Base-by-base conservation (phyloP, 306 rosid genomes). In the Quercus mongolica region DNA sequence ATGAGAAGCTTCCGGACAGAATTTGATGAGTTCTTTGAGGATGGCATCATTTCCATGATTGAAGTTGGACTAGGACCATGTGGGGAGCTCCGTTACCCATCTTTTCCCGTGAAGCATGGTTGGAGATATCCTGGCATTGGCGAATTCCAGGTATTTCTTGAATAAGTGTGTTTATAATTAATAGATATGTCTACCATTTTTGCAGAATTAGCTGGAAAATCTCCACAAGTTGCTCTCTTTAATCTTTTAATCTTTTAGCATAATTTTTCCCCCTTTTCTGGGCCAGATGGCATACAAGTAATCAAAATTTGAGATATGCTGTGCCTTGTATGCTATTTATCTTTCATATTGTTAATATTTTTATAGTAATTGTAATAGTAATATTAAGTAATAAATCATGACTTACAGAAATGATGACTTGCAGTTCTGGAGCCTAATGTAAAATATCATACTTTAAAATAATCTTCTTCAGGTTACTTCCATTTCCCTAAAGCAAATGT, bases 121-220 rank as follows among this genome's bases (percentile, higher is more conserved):
- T 96, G 99, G 99, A 89, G 98, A 77, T 93, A 90, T 85, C 98
- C 99, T 49, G 99, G 99, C 78, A 84, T 96, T 80, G 98, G 99
- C 83, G 99, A 93, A 87, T 96, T 96, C 87, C 98, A 96, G 98
- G 99, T 96, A 88, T 59, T 76, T 67, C 28, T 56, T 77, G 69
- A 58, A 51, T 61, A 75, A 71, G n/a, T 18, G 3, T 76, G 73
- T 33, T 14, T 69, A 38, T 30, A 38, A 75, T 9, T 79, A 55
- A 74, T 52, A 61, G 74, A 46, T 67, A 75, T 54, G 62, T 56
- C 74, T 38, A 33, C 75, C 64, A 20, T 69, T 33, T 75, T 84
- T 54, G 52, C 12, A 38, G 73, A 23, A 78, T 69, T 76, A 11
- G 17, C 44, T 49, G 57, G 25, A 78, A 84, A 61, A 18, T 79